Conservation (phyloP, 352 stramenopile species). For the Globisporangium cylindrosporum region DNA sequence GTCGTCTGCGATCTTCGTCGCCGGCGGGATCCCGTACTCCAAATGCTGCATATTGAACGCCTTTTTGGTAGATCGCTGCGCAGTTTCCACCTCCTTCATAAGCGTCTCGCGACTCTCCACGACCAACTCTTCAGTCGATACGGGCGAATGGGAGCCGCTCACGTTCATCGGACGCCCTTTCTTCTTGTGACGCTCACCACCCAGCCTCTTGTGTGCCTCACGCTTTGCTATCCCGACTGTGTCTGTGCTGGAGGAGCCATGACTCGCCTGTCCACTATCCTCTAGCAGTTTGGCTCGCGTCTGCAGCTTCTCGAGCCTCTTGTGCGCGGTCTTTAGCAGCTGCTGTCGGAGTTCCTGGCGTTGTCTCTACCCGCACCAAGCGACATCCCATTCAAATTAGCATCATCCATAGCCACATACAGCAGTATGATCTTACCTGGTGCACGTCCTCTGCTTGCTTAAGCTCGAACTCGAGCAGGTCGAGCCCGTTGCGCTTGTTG, state of each 20-base stretch:
- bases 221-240: too few relatives aligned
- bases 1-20: slow-evolving; percentile 36
- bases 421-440: slow-evolving; percentile 14
- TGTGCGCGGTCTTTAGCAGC: slow-evolving; percentile 21
- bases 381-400: not conserved
- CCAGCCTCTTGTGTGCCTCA: not conserved
- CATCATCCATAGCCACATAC: not conserved
- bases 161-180: not conserved
- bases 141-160: not conserved
- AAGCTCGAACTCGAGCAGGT: slow-evolving; percentile 73
- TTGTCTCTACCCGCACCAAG: slow-evolving; percentile 15
- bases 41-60: slow-evolving; percentile 67
- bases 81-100: slow-evolving; percentile 26
- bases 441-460: slow-evolving; percentile 68
- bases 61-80: slow-evolving; percentile 23
- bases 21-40: slow-evolving; percentile 31
- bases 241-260: too few relatives aligned
- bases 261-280: too few relatives aligned
- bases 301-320: slow-evolving; percentile 25
- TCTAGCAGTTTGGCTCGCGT: slow-evolving; percentile 11
- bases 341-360: slow-evolving; percentile 25
- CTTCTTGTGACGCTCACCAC: not conserved
- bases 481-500: slow-evolving; percentile 48
- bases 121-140: not conserved
- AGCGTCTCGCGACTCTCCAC: slow-evolving; percentile 13